Percentiles rank a stretch among this genome's conserved stretches.
Evolutionary conservation across 2,329 filamentous ascomycete genomes (phyloP).

Genomic region (Phialophora chinensis): DNA sequence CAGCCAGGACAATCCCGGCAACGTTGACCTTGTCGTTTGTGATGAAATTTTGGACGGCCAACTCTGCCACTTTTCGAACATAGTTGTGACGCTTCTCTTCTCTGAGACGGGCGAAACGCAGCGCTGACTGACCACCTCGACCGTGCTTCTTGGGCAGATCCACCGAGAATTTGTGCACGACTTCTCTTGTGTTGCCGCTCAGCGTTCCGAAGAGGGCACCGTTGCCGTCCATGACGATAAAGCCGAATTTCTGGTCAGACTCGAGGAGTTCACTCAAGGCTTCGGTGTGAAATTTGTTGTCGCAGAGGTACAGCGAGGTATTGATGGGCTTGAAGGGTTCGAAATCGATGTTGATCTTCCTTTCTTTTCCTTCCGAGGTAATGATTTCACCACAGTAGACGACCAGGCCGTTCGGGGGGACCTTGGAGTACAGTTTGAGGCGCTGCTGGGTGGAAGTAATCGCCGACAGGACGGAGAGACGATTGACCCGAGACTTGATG

Average conservation of each 20-base stretch:
- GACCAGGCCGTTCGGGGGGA: constrained; percentile 94
- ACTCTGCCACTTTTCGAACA: constrained; percentile 95
- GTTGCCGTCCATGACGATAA: constrained; percentile 99
- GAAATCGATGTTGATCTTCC: constrained; percentile 99
- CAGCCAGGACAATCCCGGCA: constrained; percentile 90
- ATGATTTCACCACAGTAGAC: constrained; percentile 99
- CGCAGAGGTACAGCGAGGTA: constrained; percentile 97
- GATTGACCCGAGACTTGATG: constrained; percentile 99
- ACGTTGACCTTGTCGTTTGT: constrained; percentile 98
- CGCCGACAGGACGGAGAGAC: constrained; percentile 94
- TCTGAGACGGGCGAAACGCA: constrained; percentile 98
- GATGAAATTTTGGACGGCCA: constrained; percentile 99
- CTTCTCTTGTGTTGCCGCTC: constrained; percentile 94
- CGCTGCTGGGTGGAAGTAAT: constrained; percentile 99
- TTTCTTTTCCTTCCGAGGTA: constrained; percentile 96
- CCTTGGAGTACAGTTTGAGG: constrained; percentile 98
- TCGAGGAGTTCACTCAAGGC: constrained; percentile 95
- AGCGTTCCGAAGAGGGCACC: constrained; percentile 95
- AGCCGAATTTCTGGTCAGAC: constrained; percentile 98
- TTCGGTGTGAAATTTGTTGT: constrained; percentile 99
- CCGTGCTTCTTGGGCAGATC: constrained; percentile 99
- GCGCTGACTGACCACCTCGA: constrained; percentile 98
- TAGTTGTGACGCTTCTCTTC: constrained; percentile 99
- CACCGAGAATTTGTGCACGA: constrained; percentile 97
- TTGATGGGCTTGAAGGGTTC: constrained; percentile 99